Percentiles rank a stretch among this genome's conserved stretches.
Evolutionary conservation across 163 green algal species (phyloP).

Genomic region (Picocystis sp.): DNA sequence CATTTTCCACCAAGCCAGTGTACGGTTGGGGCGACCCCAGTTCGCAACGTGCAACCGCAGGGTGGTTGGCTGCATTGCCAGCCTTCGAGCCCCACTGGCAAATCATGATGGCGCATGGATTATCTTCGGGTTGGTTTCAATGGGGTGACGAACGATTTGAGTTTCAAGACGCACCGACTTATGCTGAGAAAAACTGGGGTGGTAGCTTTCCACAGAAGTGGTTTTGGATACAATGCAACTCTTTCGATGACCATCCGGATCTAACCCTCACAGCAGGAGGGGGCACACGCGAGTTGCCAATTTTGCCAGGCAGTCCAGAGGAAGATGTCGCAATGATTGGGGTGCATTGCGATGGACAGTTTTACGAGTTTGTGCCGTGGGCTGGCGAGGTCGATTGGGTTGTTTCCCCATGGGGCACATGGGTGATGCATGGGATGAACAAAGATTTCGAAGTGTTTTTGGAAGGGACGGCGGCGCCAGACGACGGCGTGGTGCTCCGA

Average conservation of each 20-base stretch:
- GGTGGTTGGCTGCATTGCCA: slow-evolving; percentile 71
- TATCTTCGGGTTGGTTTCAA: slow-evolving; percentile 68
- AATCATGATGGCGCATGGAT: slow-evolving; percentile 77
- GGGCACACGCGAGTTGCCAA: slow-evolving; percentile 24
- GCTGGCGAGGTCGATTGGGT: slow-evolving; percentile 54
- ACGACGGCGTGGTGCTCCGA: slow-evolving; percentile 23
- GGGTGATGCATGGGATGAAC: slow-evolving; percentile 21
- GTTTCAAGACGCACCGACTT: slow-evolving; percentile 65
- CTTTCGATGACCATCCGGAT: slow-evolving; percentile 11
- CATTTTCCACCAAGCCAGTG: slow-evolving; percentile 45
- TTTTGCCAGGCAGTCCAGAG: slow-evolving; percentile 39
- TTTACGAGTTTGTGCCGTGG: slow-evolving; percentile 48
- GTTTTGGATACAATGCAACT: slow-evolving; percentile 64
- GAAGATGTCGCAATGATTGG: slow-evolving; percentile 81
- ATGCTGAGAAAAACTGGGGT: slow-evolving; percentile 97
- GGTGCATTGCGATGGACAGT: slow-evolving; percentile 46
- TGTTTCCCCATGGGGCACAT: slow-evolving; percentile 65
- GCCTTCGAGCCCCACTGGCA: slow-evolving; percentile 97
- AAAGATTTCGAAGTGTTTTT: slow-evolving; percentile 21
- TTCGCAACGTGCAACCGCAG: slow-evolving; percentile 58
- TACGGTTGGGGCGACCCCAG: slow-evolving; percentile 55
- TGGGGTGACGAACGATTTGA: slow-evolving; percentile 61
- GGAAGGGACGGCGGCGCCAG: slow-evolving; percentile 14
- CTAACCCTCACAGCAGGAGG: slow-evolving; percentile 11
- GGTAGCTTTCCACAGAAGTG: slow-evolving; percentile 78